Conservation (phyloP, 495 filamentous ascomycete genomes). For the Hypoxylon trugodes region DNA sequence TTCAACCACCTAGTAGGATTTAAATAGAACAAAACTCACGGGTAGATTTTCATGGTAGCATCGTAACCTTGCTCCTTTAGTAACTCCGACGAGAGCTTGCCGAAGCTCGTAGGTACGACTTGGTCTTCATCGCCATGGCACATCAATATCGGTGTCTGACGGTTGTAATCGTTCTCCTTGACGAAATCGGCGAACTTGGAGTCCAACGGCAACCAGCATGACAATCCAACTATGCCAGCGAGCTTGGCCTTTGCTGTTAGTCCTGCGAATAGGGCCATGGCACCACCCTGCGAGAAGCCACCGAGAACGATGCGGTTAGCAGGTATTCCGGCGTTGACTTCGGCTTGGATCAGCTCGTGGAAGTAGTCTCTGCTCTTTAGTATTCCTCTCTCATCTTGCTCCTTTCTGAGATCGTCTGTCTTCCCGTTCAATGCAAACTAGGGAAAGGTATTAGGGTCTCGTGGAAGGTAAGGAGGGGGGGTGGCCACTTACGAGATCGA, state of each 20-base stretch:
- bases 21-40: constrained; percentile 56
- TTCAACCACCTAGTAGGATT: not conserved
- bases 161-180: constrained; percentile 72
- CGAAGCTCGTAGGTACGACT: constrained; percentile 74
- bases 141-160: constrained; percentile 85
- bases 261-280: constrained; percentile 67
- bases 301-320: constrained; percentile 85
- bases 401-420: constrained; percentile 37
- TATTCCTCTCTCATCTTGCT: constrained; percentile 84
- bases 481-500: constrained; percentile 77
- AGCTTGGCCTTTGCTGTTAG: constrained; percentile 78
- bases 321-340: constrained; percentile 84
- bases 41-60: constrained; percentile 79
- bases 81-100: constrained; percentile 66
- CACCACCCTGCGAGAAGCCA: constrained; percentile 66
- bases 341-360: constrained; percentile 79
- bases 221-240: constrained; percentile 87
- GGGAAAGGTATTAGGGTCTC: constrained; percentile 10
- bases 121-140: constrained; percentile 81
- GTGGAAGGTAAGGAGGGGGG: not conserved
- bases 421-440: constrained; percentile 40
- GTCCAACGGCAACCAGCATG: constrained; percentile 80
- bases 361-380: constrained; percentile 75
- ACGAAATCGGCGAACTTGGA: constrained; percentile 73
- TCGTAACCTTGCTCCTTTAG: constrained; percentile 73